Conservation (phyloP, 2,329 filamentous ascomycete genomes). For the Hypoxylon sp. region DNA sequence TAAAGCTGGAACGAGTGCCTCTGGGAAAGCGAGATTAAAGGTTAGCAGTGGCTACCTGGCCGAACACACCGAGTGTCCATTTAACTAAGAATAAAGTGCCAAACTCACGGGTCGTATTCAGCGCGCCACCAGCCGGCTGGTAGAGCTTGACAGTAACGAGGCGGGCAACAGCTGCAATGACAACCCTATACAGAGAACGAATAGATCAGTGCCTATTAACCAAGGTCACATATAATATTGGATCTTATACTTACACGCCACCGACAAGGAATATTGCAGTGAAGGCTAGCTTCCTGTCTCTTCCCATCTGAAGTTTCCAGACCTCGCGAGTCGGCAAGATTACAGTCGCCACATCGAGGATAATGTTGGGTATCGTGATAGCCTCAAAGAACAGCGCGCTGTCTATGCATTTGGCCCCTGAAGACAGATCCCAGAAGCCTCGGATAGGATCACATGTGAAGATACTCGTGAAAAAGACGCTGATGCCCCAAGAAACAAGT, state of each 20-base stretch:
- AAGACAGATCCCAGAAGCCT: conserved; percentile 7
- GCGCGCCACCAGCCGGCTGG: conserved; percentile 5
- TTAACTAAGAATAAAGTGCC: no score
- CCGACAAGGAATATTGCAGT: conserved; percentile 11
- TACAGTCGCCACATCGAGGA: conserved; percentile 1
- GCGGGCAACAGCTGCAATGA: conserved; percentile 5
- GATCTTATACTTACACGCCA: background rate
- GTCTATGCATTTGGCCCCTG: conserved; percentile 3
- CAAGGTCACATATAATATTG: background rate
- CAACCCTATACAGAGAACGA: background rate
- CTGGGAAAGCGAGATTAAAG: background rate
- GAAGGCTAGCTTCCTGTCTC: conserved; percentile 6
- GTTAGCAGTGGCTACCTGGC: background rate
- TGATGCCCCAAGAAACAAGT: conserved; percentile 2
- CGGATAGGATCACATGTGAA: conserved; percentile 6
- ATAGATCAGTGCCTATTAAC: background rate
- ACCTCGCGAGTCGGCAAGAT: conserved; percentile 3
- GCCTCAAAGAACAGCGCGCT: conserved; percentile 11
- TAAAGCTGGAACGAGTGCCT: conserved; percentile 2
- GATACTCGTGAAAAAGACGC: conserved; percentile 4
- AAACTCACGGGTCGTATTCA: conserved; percentile 10
- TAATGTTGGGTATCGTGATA: conserved; percentile 8
- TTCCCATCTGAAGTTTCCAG: conserved; percentile 9
- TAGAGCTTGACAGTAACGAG: conserved; percentile 4
- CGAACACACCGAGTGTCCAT: no score